Base-by-base conservation (phyloP, 306 rosid genomes). In the Astragalus glycyphyllos region DNA sequence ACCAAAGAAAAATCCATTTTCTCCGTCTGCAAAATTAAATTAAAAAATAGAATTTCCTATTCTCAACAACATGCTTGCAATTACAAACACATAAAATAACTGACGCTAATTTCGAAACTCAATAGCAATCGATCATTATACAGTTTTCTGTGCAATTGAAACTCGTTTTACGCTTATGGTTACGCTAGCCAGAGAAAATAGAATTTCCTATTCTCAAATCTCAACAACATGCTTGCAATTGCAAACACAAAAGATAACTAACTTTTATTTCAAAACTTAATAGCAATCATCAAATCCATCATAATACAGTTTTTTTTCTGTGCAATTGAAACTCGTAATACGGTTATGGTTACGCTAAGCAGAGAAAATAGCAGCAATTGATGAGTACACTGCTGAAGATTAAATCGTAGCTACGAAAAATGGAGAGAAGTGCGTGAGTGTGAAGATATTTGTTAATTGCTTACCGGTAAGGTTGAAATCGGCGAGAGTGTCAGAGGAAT, bases 1-100 rank as follows among this genome's bases (percentile, higher is more conserved):
- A 58, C 98, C 97, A 65, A 94, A 94, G 89, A 94, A 90, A 77
- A 94, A 94, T 32, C 66, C 86, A 53, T 73, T 74, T 62, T 72
- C 88, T 12, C 77, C 87, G 56, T 87, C 97, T 90, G 79, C 87
- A 81, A 17, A 5, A 17, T 11, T 2, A 20, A 34, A 26, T 10
- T 7, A 3, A 4, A 1, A 17, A n/a, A 60, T 0, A 45, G 49
- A 31, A 16, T 50, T 15, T 5, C 17, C 17, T 9, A 66, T 29
- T 31, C 40, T 13, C 55, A 5, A 47, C 0, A 1, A 5, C 50
- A 46, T 46, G 11, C 10, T 41, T 35, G 40, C 7, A 38, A 8
- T 58, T 58, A 26, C 47, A 15, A 10, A 10, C 4, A 63, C 42
- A 40, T 11, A 63, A 63, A 4, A 40, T 20, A 17, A 38, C 0